Evolutionary conservation across 768 basidiomycete genomes (phyloP).

Genomic region (Rhodotorula paludigena): DNA sequence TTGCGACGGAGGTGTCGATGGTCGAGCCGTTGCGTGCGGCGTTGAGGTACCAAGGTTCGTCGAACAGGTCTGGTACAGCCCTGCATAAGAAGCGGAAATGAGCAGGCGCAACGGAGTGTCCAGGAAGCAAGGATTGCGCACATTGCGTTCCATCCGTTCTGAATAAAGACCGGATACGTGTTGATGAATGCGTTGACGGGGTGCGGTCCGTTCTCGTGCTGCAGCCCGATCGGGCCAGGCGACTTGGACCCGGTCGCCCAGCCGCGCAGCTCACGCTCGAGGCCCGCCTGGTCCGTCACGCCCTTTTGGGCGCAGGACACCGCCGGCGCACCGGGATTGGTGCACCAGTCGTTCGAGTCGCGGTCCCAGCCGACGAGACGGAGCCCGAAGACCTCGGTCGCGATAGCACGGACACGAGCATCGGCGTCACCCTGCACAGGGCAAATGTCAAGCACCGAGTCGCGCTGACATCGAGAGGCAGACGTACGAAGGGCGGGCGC

Average conservation of each 20-base stretch:
- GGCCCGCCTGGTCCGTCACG: neutral
- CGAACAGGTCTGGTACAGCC: constrained; percentile 26
- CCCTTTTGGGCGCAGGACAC: constrained; percentile 14
- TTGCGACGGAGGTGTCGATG: neutral
- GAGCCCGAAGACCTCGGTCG: constrained; percentile 77
- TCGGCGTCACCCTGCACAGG: constrained; percentile 57
- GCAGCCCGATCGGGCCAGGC: constrained; percentile 68
- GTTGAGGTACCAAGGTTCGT: constrained; percentile 22
- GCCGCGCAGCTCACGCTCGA: constrained; percentile 11
- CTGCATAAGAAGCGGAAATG: neutral
- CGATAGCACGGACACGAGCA: constrained; percentile 75
- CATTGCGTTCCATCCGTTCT: constrained; percentile 64
- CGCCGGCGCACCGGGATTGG: no score
- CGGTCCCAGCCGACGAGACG: constrained; percentile 63
- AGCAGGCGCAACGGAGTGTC: neutral
- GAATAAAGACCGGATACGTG: constrained; percentile 50
- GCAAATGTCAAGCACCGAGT: neutral
- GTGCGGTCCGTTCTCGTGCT: constrained; percentile 68
- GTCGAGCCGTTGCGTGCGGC: constrained; percentile 12
- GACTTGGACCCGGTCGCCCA: constrained; percentile 3
- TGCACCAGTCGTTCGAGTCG: constrained; percentile 49
- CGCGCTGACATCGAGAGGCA: constrained; percentile 56
- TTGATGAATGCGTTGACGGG: constrained; percentile 61
- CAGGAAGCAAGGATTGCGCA: constrained; percentile 47
- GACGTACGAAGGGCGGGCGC: constrained; percentile 65